phyloP scores from a whole-genome alignment of 305 asterid genomes.

The Solanum hybrid region DNA sequence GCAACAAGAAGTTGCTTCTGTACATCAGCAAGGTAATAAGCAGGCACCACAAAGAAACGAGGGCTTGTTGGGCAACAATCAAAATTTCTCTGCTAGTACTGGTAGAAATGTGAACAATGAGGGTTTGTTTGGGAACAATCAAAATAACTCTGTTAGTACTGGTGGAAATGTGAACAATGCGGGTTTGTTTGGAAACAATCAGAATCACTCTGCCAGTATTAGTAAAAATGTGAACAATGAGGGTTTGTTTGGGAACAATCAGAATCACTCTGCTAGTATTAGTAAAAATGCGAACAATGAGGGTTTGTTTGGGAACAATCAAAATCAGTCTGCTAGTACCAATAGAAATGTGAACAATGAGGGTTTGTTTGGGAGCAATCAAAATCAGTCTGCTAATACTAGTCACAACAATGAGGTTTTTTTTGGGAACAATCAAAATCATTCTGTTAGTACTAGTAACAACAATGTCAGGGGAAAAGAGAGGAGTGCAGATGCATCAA shows the following conservation, averaged over 20 bases:
- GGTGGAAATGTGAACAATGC: conserved; percentile 4
- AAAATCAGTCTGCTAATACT: conserved; percentile 6
- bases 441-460: conserved; percentile 10
- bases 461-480: conserved; percentile 19
- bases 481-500: conserved; percentile 13
- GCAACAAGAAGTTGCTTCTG: background rate
- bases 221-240: conserved; percentile 6
- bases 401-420: conserved; percentile 4
- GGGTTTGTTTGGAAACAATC: conserved; percentile 1
- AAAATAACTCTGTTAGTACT: background rate
- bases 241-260: conserved; percentile 1
- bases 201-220: conserved; percentile 1
- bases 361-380: conserved; percentile 3
- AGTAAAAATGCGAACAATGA: background rate
- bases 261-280: conserved; percentile 1
- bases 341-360: conserved; percentile 2
- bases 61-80: background rate
- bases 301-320: conserved; percentile 4
- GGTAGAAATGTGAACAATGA: conserved; percentile 2
- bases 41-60: conserved; percentile 13
- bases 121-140: background rate
- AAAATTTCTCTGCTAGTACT: background rate
- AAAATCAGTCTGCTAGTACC: conserved; percentile 8
- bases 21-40: conserved; percentile 9
- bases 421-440: background rate